Conservation (phyloP, 495 filamentous ascomycete species). For the Hyaloscypha bicolor region DNA sequence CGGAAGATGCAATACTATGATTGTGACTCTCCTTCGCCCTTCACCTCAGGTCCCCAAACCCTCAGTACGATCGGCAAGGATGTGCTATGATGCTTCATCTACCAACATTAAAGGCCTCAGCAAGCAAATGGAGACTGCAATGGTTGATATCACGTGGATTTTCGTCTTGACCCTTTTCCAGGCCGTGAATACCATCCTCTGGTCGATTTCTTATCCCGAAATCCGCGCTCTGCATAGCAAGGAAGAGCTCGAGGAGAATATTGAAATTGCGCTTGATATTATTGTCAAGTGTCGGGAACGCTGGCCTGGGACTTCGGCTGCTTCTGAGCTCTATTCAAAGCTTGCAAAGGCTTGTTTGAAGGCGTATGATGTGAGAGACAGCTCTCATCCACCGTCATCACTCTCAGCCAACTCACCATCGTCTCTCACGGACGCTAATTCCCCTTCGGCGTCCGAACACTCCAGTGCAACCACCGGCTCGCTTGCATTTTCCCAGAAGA, state of each 20-base stretch:
- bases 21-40: constrained; percentile 81
- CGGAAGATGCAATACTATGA: constrained; percentile 77
- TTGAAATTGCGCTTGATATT: constrained; percentile 71
- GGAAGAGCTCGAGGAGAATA: constrained; percentile 70
- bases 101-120: constrained; percentile 78
- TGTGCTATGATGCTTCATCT: constrained; percentile 78
- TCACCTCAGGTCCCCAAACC: constrained; percentile 89
- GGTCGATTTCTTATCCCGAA: constrained; percentile 83
- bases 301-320: constrained; percentile 89
- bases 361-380: constrained; percentile 66
- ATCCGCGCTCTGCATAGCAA: constrained; percentile 68
- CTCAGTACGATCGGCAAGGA: constrained; percentile 68
- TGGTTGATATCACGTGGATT: constrained; percentile 88
- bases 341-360: constrained; percentile 82
- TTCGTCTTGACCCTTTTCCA: constrained; percentile 87
- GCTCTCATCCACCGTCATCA: constrained; percentile 50
- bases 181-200: constrained; percentile 83
- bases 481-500: constrained; percentile 32
- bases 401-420: constrained; percentile 65
- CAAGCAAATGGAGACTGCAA: constrained; percentile 70
- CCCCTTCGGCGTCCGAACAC: constrained; percentile 39
- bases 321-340: constrained; percentile 74
- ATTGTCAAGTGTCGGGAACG: constrained; percentile 74
- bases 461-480: constrained; percentile 30
- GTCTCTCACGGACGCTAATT: constrained; percentile 47